A percentile compares a stretch with the other conserved stretches of the same genome.
Evolutionary conservation across 495 filamentous ascomycete species (phyloP).

Genomic region (Trichoderma reesei): DNA sequence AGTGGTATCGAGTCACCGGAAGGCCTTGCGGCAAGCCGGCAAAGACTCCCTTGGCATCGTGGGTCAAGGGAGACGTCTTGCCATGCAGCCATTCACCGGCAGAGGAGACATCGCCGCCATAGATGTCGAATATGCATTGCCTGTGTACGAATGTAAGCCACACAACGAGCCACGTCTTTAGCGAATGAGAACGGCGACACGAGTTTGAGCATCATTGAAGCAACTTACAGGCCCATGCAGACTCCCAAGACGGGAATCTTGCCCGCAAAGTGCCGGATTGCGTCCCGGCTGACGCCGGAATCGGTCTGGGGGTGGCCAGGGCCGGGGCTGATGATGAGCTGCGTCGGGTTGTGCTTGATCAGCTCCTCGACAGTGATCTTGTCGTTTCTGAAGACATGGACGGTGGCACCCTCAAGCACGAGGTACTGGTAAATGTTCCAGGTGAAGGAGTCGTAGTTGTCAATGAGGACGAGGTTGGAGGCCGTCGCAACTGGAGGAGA

Average conservation of each 20-base stretch:
- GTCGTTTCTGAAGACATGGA: slow-evolving; percentile 87
- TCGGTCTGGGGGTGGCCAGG: slow-evolving; percentile 86
- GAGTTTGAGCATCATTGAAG: too few relatives aligned
- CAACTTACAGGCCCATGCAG: slow-evolving; percentile 86
- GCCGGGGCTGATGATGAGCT: slow-evolving; percentile 89
- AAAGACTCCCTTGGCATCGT: slow-evolving; percentile 86
- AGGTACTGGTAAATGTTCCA: slow-evolving; percentile 99
- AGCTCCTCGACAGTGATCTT: slow-evolving; percentile 78
- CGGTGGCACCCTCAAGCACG: slow-evolving; percentile 81
- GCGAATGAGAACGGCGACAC: background rate
- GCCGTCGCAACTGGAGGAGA: slow-evolving; percentile 60
- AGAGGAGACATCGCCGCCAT: slow-evolving; percentile 82
- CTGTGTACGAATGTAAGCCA: slow-evolving; percentile 18
- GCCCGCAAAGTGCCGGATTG: slow-evolving; percentile 84
- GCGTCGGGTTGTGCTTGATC: slow-evolving; percentile 72
- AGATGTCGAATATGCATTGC: slow-evolving; percentile 89
- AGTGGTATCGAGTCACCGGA: slow-evolving; percentile 91
- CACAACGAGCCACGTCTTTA: background rate
- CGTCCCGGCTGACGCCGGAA: slow-evolving; percentile 84
- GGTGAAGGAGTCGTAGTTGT: slow-evolving; percentile 99
- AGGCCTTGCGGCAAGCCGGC: slow-evolving; percentile 63
- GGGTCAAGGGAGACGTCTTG: slow-evolving; percentile 82
- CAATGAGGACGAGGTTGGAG: slow-evolving; percentile 87
- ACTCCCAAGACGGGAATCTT: slow-evolving; percentile 96
- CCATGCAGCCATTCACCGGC: slow-evolving; percentile 96